Evolutionary conservation across 805 yeast genomes (phyloP).

Genomic region (Vanderwaltozyma verrucispora): DNA sequence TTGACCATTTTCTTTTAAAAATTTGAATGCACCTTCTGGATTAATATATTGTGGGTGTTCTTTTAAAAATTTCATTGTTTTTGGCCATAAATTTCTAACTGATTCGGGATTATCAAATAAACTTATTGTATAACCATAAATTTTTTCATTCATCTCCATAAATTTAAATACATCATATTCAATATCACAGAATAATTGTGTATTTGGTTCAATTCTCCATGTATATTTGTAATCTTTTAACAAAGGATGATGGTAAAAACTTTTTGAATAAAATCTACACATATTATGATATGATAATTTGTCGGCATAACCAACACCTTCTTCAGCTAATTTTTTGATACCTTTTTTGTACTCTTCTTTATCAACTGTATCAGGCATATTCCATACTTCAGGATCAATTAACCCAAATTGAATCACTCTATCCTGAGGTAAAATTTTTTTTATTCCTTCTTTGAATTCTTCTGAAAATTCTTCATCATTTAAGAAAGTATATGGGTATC

Average conservation of each 20-base stretch:
- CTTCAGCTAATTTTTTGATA: constrained; percentile 31
- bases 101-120: constrained; percentile 63
- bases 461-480: constrained; percentile 61
- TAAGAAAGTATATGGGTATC: constrained; percentile 72
- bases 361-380: constrained; percentile 49
- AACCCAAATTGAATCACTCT: constrained; percentile 38
- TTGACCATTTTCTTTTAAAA: constrained; percentile 49
- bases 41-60: constrained; percentile 48
- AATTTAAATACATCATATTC: constrained; percentile 72
- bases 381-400: constrained; percentile 42
- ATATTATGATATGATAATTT: constrained; percentile 63
- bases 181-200: constrained; percentile 54
- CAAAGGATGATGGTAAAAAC: constrained; percentile 53
- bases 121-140: constrained; percentile 64
- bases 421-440: constrained; percentile 30
- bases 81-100: constrained; percentile 56
- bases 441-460: constrained; percentile 40
- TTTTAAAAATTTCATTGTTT: constrained; percentile 49
- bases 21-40: constrained; percentile 49
- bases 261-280: constrained; percentile 70
- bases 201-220: constrained; percentile 76
- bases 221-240: constrained; percentile 54
- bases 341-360: constrained; percentile 31
- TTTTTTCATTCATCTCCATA: constrained; percentile 54
- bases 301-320: constrained; percentile 51